Base-by-base conservation (phyloP, 176 grass and related monocot species). In the Oryza longistaminata region DNA sequence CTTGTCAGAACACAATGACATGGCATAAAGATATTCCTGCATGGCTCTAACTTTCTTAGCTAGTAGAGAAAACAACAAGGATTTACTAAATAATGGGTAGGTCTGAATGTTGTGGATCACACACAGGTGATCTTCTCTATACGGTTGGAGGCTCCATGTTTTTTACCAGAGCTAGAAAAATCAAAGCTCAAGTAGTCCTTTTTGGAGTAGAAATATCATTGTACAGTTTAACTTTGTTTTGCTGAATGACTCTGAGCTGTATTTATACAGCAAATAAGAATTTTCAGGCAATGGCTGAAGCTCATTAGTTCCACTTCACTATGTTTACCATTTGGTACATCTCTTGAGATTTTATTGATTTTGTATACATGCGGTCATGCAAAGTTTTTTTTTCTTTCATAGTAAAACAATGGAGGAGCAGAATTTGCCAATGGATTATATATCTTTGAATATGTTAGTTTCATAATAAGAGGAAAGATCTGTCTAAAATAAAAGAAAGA, bases 1-100 rank as follows among this genome's bases (percentile, higher is more conserved):
- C 89, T 98, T 82, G 86, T 98, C 58, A 93, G 86, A 88, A 93
- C 91, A 82, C 91, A 98, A 69, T 95, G 88, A 87, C 53, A 74
- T 35, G n/a, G 22, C 3, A 82, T 49, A 70, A 13, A 29, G 10
- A 66, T 35, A 80, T 86, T n/a, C 37, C 75, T 79, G 49, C n/a
- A 52, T 90, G 83, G 65, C 71, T 64, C 66, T 46, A 60, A 75
- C 75, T 75, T 65, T 70, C 52, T 53, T 64, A 87, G 76, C 40
- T 78, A 45, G 66, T 43, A 24, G 35, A 3, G 31, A 82, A 87
- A 76, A 37, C 55, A 72, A 35, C 42, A 85, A 60, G 13, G 11
- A 37, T 37, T 37, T 37, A 17, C 35, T 73, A 66, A 86, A 87
- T 86, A 78, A 90, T 27, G 10, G 46, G 15, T 78, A 82, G 69